Conservation (phyloP, 1,139 yeast species). For the Zygotorulaspora mrakii region DNA sequence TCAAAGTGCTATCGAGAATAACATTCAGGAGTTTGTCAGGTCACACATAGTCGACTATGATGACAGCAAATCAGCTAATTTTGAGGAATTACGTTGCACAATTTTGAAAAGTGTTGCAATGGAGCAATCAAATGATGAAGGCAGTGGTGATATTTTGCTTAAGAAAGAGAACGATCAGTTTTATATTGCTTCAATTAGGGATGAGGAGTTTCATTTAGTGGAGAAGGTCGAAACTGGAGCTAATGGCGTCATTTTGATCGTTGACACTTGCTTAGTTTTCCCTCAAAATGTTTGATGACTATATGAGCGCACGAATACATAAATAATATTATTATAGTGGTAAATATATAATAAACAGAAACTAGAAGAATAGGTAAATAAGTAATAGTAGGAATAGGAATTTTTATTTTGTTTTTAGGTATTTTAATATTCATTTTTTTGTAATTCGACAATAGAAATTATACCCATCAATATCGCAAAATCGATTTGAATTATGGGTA, state of each 20-base stretch:
- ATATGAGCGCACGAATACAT: background rate
- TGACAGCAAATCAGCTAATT: slow-evolving; percentile 16
- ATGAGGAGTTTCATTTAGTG: slow-evolving; percentile 42
- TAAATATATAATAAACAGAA: background rate
- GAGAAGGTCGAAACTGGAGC: slow-evolving; percentile 45
- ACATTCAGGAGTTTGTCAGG: slow-evolving; percentile 50
- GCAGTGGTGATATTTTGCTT: slow-evolving; percentile 44
- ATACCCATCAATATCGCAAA: no score
- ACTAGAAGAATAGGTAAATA: background rate
- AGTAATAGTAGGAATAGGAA: no score
- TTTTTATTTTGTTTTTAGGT: no score
- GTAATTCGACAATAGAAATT: no score
- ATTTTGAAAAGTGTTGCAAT: slow-evolving; percentile 29
- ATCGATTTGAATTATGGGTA: no score
- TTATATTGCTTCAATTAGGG: slow-evolving; percentile 39
- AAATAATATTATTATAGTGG: slow-evolving; percentile 4
- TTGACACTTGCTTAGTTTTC: slow-evolving; percentile 42
- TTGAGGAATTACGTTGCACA: slow-evolving; percentile 22
- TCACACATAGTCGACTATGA: slow-evolving; percentile 48
- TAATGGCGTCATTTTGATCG: slow-evolving; percentile 57
- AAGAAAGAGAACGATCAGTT: slow-evolving; percentile 44
- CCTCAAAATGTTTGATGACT: slow-evolving; percentile 9
- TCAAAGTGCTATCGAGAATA: slow-evolving; percentile 44
- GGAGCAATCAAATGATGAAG: slow-evolving; percentile 39
- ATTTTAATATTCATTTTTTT: no score